These are phyloP conservation scores for Lachnellula occidentalis DNA, from an alignment of 2,329 filamentous ascomycete genomes.

Conservation along the genomic window DNA sequence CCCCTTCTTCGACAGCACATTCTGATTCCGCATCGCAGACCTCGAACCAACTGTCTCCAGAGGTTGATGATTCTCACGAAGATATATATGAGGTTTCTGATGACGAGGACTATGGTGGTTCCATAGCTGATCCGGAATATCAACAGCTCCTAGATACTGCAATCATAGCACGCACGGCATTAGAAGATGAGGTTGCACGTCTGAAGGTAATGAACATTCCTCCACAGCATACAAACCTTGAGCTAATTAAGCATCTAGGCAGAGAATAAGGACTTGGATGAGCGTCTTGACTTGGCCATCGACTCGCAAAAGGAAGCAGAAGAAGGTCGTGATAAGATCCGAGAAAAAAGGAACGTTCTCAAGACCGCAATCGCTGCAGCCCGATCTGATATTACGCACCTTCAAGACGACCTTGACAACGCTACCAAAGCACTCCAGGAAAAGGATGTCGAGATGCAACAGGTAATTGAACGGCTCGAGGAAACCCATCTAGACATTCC, in stretches of 20 bases:
- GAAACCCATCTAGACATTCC: not conserved
- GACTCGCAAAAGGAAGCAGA: no score
- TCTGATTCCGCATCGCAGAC: no score
- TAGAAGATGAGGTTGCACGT: not conserved
- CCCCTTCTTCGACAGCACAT: no score
- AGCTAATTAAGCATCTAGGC: no score
- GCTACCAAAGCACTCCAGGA: not conserved
- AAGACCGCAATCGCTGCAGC: not conserved
- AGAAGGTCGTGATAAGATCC: not conserved
- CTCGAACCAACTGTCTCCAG: not conserved
- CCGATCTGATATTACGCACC: not conserved
- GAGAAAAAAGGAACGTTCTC: not conserved
- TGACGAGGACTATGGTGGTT: not conserved
- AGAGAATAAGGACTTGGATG: no score
- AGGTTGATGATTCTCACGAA: not conserved
- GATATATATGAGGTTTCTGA: not conserved
- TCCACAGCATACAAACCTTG: no score
- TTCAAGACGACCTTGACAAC: not conserved
- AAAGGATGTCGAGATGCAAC: not conserved
- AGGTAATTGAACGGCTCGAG: not conserved
- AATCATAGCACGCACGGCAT: no score
- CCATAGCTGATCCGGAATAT: not conserved
- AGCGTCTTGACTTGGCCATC: no score
- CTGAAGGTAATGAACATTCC: no score
- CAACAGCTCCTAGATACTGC: not conserved